Evolutionary conservation across 2,329 filamentous ascomycete species (phyloP).

Genomic region (Tolypocladium paradoxum): DNA sequence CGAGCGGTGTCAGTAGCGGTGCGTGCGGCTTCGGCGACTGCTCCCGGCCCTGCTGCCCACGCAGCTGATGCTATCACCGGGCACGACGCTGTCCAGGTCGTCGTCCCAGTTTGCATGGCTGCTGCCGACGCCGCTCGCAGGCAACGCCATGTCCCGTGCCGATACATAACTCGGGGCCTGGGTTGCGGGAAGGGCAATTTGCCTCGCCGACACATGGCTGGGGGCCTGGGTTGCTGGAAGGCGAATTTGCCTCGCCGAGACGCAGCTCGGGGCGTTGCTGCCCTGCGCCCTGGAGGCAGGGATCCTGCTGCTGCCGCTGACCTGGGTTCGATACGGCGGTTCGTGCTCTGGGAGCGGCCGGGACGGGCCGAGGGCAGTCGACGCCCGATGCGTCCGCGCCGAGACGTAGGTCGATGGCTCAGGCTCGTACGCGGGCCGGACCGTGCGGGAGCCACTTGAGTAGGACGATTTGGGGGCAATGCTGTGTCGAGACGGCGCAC

Average conservation of each 20-base stretch:
- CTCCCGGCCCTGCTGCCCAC: constrained; percentile 30
- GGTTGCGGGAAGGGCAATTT: constrained; percentile 18
- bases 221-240: constrained; percentile 6
- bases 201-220: constrained; percentile 19
- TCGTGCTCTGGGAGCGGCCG: background rate
- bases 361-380: background rate
- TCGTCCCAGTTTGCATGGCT: constrained; percentile 32
- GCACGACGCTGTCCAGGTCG: constrained; percentile 43
- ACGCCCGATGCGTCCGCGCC: background rate
- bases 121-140: constrained; percentile 29
- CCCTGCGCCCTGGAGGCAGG: background rate
- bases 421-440: background rate
- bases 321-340: background rate
- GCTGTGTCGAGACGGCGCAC: background rate
- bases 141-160: constrained; percentile 26
- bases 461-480: background rate
- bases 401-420: background rate
- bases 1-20: background rate
- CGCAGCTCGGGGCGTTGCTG: background rate
- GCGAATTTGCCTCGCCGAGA: constrained; percentile 1
- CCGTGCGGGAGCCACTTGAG: background rate
- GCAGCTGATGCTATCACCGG: constrained; percentile 52
- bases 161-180: constrained; percentile 13
- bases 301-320: constrained; percentile 10
- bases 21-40: constrained; percentile 13